Evolutionary conservation across 495 filamentous ascomycete species (phyloP).

Genomic region (Penicillium diatomitis): DNA sequence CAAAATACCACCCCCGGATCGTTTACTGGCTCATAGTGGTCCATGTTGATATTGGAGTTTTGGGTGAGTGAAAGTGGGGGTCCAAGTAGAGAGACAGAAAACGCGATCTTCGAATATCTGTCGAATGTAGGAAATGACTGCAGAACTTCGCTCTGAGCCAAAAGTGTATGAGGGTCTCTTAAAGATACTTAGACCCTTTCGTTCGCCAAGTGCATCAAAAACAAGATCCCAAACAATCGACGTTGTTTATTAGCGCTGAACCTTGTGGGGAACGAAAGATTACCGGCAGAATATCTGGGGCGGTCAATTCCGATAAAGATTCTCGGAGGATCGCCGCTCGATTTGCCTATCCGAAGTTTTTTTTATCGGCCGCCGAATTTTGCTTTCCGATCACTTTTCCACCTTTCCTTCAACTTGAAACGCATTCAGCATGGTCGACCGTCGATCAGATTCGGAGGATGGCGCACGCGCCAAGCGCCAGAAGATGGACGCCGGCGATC

Average conservation of each 20-base stretch:
- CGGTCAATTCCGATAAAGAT: constrained; percentile 20
- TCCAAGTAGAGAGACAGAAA: neutral
- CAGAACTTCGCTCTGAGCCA: too few relatives aligned
- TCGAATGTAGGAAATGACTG: too few relatives aligned
- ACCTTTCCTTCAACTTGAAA: constrained; percentile 5
- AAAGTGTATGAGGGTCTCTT: too few relatives aligned
- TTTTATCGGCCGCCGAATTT: constrained; percentile 16
- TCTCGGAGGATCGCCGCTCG: constrained; percentile 20
- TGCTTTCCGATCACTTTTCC: constrained; percentile 12
- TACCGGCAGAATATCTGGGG: constrained; percentile 21
- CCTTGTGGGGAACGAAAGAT: constrained; percentile 13
- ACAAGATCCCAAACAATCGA: too few relatives aligned
- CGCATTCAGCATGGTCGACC: constrained; percentile 30
- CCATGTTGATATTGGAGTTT: constrained; percentile 27
- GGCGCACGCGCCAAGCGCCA: constrained; percentile 39
- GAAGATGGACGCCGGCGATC: constrained; percentile 44
- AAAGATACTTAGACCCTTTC: too few relatives aligned
- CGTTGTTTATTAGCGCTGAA: too few relatives aligned
- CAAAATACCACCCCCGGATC: constrained; percentile 58
- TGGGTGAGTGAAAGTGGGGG: constrained; percentile 5
- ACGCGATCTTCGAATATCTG: too few relatives aligned
- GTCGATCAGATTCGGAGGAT: constrained; percentile 32
- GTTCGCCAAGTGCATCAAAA: too few relatives aligned
- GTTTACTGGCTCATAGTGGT: constrained; percentile 36
- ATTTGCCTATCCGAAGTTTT: constrained; percentile 29